A percentile compares a stretch with the other conserved stretches of the same genome.
phyloP scores from a whole-genome alignment of 139 green algal genomes.

The Tetradesmus obliquus region DNA sequence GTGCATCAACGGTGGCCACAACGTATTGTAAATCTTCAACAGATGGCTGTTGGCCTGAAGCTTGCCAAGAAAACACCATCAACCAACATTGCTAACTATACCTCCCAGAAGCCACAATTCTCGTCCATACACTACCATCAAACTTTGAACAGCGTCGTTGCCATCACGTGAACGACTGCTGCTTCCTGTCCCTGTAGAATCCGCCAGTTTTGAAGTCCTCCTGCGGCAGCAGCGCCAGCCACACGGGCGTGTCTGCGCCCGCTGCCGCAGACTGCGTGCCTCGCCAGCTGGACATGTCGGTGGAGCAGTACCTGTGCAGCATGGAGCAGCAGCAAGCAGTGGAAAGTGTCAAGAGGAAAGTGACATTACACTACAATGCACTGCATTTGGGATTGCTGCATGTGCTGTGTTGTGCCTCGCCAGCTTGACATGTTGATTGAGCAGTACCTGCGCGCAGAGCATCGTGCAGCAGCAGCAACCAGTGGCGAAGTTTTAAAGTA shows the following conservation, averaged over 20 bases:
- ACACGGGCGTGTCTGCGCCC: slow-evolving; percentile 73
- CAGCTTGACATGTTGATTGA: slow-evolving; percentile 62
- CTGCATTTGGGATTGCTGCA: not conserved
- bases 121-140: no score
- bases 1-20: no score
- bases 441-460: slow-evolving; percentile 38
- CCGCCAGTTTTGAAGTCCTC: slow-evolving; percentile 36
- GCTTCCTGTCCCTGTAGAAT: slow-evolving; percentile 55
- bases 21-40: no score
- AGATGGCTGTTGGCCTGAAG: no score
- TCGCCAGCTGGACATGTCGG: slow-evolving; percentile 61
- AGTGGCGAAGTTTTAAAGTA: no score
- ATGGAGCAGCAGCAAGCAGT: not conserved
- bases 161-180: slow-evolving; percentile 19
- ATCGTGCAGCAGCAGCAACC: no score
- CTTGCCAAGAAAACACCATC: no score
- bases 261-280: slow-evolving; percentile 53
- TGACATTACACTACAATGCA: not conserved
- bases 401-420: slow-evolving; percentile 30
- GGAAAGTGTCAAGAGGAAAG: not conserved
- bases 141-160: no score
- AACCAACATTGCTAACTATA: no score
- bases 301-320: slow-evolving; percentile 50
- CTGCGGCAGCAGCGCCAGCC: slow-evolving; percentile 58
- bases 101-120: no score